Percentiles rank a stretch among this genome's conserved stretches.
Evolutionary conservation across 2,329 filamentous ascomycete genomes (phyloP).

Genomic region (Cladosporium sp.): DNA sequence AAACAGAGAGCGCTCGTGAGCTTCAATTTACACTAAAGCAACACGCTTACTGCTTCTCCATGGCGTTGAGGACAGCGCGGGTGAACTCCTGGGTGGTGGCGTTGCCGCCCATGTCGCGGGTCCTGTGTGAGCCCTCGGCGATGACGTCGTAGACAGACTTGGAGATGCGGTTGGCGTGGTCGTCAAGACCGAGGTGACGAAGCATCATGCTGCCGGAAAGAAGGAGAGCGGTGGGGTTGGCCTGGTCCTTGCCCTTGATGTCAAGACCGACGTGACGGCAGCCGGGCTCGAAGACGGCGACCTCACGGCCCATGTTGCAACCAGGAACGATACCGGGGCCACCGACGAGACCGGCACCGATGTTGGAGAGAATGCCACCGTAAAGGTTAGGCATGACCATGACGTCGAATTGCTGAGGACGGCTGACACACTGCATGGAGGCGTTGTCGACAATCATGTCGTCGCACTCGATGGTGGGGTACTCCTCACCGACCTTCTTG

Average conservation of each 20-base stretch:
- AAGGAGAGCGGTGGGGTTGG: slow-evolving; percentile 94
- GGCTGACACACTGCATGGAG: slow-evolving; percentile 97
- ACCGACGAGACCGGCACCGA: slow-evolving; percentile 93
- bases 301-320: slow-evolving; percentile 99
- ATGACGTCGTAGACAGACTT: slow-evolving; percentile 83
- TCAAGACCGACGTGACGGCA: slow-evolving; percentile 99
- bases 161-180: slow-evolving; percentile 97
- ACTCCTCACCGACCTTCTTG: slow-evolving; percentile 89
- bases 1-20: slow-evolving; percentile 18
- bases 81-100: slow-evolving; percentile 94
- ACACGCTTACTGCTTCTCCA: slow-evolving; percentile 60
- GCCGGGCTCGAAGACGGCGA: slow-evolving; percentile 97
- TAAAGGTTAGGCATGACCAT: slow-evolving; percentile 99
- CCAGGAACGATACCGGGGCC: slow-evolving; percentile 96
- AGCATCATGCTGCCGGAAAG: slow-evolving; percentile 96
- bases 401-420: slow-evolving; percentile 97
- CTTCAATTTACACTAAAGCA: neutral
- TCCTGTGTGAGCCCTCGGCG: slow-evolving; percentile 82
- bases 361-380: slow-evolving; percentile 98
- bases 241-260: slow-evolving; percentile 99
- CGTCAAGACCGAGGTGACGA: slow-evolving; percentile 93
- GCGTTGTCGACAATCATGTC: slow-evolving; percentile 99
- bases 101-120: slow-evolving; percentile 92
- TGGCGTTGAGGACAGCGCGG: slow-evolving; percentile 87
- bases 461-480: slow-evolving; percentile 91